Percentiles rank a stretch among this genome's conserved stretches.
Conservation (phyloP, 768 basidiomycete species). For the Rubroboletus satanas region DNA sequence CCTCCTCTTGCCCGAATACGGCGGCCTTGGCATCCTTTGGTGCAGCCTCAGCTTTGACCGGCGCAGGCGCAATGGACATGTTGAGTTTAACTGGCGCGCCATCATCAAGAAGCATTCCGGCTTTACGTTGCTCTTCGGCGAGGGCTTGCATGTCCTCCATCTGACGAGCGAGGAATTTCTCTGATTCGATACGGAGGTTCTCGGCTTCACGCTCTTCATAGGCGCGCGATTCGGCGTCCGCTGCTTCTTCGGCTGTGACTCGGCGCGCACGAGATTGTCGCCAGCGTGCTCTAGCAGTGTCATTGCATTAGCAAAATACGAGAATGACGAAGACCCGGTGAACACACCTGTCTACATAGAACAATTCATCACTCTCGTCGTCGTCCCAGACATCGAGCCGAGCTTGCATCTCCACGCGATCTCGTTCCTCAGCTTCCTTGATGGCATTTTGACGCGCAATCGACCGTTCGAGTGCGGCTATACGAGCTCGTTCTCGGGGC, state of each 20-base stretch:
- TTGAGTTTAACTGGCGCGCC: constrained; percentile 86
- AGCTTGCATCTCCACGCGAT: constrained; percentile 73
- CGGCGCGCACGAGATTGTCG: constrained; percentile 68
- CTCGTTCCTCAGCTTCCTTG: constrained; percentile 75
- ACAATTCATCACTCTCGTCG: constrained; percentile 88
- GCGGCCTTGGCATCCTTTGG: constrained; percentile 48
- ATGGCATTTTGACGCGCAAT: constrained; percentile 69
- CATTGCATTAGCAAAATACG: background rate
- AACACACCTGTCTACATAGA: constrained; percentile 84
- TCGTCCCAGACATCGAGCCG: constrained; percentile 88
- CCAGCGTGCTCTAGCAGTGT: constrained; percentile 68
- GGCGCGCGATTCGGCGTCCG: constrained; percentile 76
- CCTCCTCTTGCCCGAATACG: constrained; percentile 79
- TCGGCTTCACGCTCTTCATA: constrained; percentile 86
- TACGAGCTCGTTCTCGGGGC: constrained; percentile 78
- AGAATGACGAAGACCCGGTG: background rate
- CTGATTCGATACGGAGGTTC: constrained; percentile 84
- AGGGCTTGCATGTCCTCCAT: constrained; percentile 95
- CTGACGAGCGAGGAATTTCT: constrained; percentile 88
- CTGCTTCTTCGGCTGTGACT: constrained; percentile 73
- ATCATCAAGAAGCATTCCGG: constrained; percentile 86
- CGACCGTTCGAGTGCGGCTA: constrained; percentile 70
- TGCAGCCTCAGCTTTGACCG: constrained; percentile 43
- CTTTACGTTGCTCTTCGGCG: constrained; percentile 86
- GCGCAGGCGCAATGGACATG: constrained; percentile 59